These are phyloP conservation scores for Tricharina praecox DNA, from an alignment of 495 filamentous ascomycete species.

Conservation along the genomic window DNA sequence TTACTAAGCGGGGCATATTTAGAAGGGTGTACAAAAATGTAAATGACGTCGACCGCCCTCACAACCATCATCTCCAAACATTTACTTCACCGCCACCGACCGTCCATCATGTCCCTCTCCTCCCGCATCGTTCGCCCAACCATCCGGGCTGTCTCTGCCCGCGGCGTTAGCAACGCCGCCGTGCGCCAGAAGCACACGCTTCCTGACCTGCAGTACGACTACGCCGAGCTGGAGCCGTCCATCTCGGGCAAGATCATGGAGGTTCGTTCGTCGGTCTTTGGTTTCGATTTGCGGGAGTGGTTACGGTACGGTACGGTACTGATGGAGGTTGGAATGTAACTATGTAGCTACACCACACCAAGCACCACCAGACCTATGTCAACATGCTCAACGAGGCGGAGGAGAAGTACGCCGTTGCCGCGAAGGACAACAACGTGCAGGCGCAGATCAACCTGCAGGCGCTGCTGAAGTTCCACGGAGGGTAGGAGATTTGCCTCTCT, in stretches of 20 bases:
- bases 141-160: slow-evolving; percentile 21
- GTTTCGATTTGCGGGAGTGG: too few species aligned
- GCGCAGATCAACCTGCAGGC: slow-evolving; percentile 68
- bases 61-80: background rate
- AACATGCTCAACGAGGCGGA: slow-evolving; percentile 49
- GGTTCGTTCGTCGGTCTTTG: too few species aligned
- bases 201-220: slow-evolving; percentile 85
- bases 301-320: too few species aligned
- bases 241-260: slow-evolving; percentile 99
- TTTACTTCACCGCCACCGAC: background rate
- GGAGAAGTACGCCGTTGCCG: slow-evolving; percentile 44
- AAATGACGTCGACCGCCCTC: slow-evolving; percentile 2
- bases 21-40: background rate
- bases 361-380: slow-evolving; percentile 68
- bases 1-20: background rate
- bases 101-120: background rate
- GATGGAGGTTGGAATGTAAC: too few species aligned
- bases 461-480: slow-evolving; percentile 90
- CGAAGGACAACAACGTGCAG: slow-evolving; percentile 40
- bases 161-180: slow-evolving; percentile 44
- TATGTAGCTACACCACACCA: slow-evolving; percentile 57
- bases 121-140: background rate
- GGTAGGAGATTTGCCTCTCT: too few species aligned
- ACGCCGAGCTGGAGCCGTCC: slow-evolving; percentile 78
- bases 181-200: slow-evolving; percentile 77